Base-by-base conservation (phyloP, 1,284 basidiomycete genomes). In the Pseudozyma hubeiensis region DNA sequence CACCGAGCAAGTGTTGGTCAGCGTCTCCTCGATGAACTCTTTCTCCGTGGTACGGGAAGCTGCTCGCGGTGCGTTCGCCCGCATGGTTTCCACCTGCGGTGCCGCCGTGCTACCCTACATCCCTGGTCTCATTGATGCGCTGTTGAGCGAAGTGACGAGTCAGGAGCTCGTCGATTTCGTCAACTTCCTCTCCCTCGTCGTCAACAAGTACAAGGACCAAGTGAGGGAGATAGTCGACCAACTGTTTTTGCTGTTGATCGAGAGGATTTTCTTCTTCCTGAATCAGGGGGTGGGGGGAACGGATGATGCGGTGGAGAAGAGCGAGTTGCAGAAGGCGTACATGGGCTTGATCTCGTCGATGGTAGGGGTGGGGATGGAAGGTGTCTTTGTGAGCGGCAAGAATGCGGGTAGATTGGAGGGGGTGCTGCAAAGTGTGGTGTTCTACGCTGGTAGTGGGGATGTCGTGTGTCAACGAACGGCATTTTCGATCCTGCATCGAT, bases 81-180 rank as follows among this genome's bases (percentile, higher is more conserved):
- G 95, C 48, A 93, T 99, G 73, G 89, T 98, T 59, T 92, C 91
- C 14, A 93, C 93, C 1, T 92, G 93, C 34, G 93, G 94, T 19
- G 90, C 92, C 6, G 91, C 90, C 52, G 90, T 94, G 63, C 73
- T 87, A 46, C 82, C 87, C 79, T 90, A 90, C 77, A 93, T 97
- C 53, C 93, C 94, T 7, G 87, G 90, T 24, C 86, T 99, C 53
- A 97, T 98, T 89, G 88, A 90, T 46, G 91, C 92, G 80, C 89
- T 99, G 31, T 89, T 99, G 50, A 89, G 91, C 7, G 92, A 97
- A 79, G 94, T 97, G 75, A 94, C 96, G 73, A 91, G 93, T 0
- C 89, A 91, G 8, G 97, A 99, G 85, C 87, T 99, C 64, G 91
- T 92, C 45, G 97, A 99, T 82, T 97, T 99, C 81, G 90, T 99